A percentile compares a stretch with the other conserved stretches of the same genome.
Evolutionary conservation across 2,329 filamentous ascomycete species (phyloP).

Genomic region (Blastomyces emzantsi): DNA sequence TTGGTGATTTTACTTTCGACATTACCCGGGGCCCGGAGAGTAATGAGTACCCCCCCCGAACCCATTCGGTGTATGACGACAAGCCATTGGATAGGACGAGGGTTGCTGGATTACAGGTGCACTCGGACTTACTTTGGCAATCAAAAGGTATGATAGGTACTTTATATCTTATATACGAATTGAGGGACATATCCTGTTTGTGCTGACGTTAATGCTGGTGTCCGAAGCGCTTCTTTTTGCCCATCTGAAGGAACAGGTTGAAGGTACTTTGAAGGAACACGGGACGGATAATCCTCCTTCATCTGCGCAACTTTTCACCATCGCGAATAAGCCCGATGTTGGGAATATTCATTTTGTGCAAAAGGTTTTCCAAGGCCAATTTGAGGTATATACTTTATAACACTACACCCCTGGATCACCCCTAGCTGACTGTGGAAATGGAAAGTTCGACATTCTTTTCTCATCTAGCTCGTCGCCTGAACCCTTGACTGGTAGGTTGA

Average conservation of each 20-base stretch:
- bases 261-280: conserved; percentile 50
- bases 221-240: conserved; percentile 48
- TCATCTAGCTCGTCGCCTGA: conserved; percentile 61
- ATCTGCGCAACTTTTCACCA: conserved; percentile 74
- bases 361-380: conserved; percentile 81
- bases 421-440: conserved; percentile 29
- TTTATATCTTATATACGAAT: background rate
- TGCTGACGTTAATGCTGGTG: conserved; percentile 8
- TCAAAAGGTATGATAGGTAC: conserved; percentile 49
- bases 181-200: background rate
- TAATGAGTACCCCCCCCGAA: conserved; percentile 48
- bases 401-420: background rate
- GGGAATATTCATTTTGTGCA: conserved; percentile 86
- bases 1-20: conserved; percentile 72
- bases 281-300: conserved; percentile 62
- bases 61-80: conserved; percentile 55
- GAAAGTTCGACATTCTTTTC: conserved; percentile 79
- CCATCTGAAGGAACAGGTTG: conserved; percentile 55
- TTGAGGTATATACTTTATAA: conserved; percentile 46
- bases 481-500: conserved; percentile 42
- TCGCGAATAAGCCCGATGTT: conserved; percentile 49
- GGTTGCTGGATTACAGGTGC: conserved; percentile 60
- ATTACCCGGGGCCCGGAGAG: conserved; percentile 61
- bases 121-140: conserved; percentile 70
- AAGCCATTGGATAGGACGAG: conserved; percentile 69